A percentile compares a stretch with the other conserved stretches of the same genome.
Conservation (phyloP, 2,329 filamentous ascomycete genomes). For the Plectosphaerella plurivora region DNA sequence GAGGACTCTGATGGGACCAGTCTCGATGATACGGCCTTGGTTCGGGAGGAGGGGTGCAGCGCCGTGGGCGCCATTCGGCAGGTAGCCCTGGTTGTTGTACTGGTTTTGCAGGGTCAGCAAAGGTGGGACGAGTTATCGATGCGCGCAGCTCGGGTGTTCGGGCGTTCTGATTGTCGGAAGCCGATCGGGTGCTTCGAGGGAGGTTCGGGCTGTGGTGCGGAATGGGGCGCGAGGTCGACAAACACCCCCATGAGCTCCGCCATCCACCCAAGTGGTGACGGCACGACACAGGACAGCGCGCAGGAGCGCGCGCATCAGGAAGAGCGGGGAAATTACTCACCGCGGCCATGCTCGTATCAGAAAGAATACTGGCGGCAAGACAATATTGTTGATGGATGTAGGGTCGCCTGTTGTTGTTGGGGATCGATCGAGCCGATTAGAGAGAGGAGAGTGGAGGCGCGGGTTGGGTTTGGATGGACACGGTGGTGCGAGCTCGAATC, state of each 20-base stretch:
- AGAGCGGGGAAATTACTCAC: constrained; percentile 3
- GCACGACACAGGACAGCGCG: too few relatives aligned
- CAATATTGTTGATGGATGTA: constrained; percentile 5
- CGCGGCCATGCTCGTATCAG: constrained; percentile 11
- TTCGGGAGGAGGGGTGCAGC: constrained; percentile 63
- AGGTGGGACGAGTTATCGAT: too few relatives aligned
- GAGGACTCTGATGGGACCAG: constrained; percentile 60
- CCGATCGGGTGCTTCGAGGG: too few relatives aligned
- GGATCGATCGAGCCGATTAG: constrained; percentile 7
- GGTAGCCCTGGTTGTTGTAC: constrained; percentile 51
- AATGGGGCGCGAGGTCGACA: too few relatives aligned
- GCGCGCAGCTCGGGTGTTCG: constrained; percentile 24
- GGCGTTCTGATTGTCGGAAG: too few relatives aligned
- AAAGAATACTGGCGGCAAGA: neutral
- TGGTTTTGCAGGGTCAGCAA: constrained; percentile 8
- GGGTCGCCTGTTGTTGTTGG: constrained; percentile 5
- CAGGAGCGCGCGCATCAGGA: too few relatives aligned
- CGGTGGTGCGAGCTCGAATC: constrained; percentile 1
- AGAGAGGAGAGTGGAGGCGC: constrained; percentile 4
- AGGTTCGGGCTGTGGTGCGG: too few relatives aligned
- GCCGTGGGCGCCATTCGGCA: constrained; percentile 61
- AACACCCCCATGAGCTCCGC: too few relatives aligned
- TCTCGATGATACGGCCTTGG: constrained; percentile 63
- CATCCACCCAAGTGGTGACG: too few relatives aligned
- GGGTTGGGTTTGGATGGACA: constrained; percentile 3